Base-by-base conservation (phyloP, 306 rosid genomes). In the Trichosanthes truncata region DNA sequence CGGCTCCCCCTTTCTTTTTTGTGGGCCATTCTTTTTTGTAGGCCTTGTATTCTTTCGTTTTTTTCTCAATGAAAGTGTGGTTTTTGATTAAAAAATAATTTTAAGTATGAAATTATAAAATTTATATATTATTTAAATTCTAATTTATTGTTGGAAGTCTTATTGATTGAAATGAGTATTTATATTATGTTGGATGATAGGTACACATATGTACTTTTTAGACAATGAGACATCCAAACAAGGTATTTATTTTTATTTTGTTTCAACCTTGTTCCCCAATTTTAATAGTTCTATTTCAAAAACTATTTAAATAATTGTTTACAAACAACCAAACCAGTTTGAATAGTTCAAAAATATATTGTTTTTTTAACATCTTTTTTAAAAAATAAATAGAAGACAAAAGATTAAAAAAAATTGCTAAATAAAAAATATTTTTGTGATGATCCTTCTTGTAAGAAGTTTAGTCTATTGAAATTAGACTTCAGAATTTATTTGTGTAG, bases 181-280 rank as follows among this genome's bases (percentile, higher is more conserved):
- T 1, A 67, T 11, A 65, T 40, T 9, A 5, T 68, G 75, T 41
- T 40, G 53, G 53, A 40, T 68, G 75, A 40, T 40, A 21, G 51
- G 33, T 35, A 68, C 52, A 68, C 46, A n/a, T n/a, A n/a, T 36
- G 23, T 40, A 35, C 46, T 20, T 68, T 21, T 40, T 68, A 40
- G 51, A 68, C 52, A 40, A 68, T 10, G 75, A 68, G 33, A 68
- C 75, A 68, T n/a, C n/a, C 75, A 68, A 35, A 68, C 31, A 41
- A 66, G 13, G 48, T 66, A 38, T 29, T 41, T 48, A 13, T 51
- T 51, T 68, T 41, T 40, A 33, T 41, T 68, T 40, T 68, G 75
- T 41, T 40, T 41, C 8, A 41, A 21, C 35, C 20, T 40, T 68
- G 75, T 68, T 38, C 53, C 53, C 52, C 9, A 21, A 40, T 68